These are phyloP conservation scores for Paramyrothecium roridum DNA, from an alignment of 2,329 filamentous ascomycete species.

Conservation along the genomic window DNA sequence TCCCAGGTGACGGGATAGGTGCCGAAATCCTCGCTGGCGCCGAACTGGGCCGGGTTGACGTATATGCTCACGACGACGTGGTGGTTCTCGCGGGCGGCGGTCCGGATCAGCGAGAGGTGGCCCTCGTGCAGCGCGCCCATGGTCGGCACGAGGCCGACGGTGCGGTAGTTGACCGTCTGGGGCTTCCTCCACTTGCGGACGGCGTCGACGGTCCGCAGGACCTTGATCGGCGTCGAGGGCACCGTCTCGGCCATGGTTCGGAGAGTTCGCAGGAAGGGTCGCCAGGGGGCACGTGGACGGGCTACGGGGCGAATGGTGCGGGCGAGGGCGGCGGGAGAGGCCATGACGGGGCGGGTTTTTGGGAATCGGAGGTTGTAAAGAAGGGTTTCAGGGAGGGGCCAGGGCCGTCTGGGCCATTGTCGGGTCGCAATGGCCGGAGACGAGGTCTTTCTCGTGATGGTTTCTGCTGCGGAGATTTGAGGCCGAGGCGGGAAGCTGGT, in stretches of 20 bases:
- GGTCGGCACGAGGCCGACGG: slow-evolving; percentile 86
- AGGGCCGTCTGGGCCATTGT: slow-evolving; percentile 23
- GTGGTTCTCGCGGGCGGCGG: slow-evolving; percentile 79
- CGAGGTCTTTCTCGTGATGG: slow-evolving; percentile 36
- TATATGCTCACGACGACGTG: slow-evolving; percentile 90
- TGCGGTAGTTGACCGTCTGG: slow-evolving; percentile 63
- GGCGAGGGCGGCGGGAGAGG: slow-evolving; percentile 5
- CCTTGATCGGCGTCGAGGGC: slow-evolving; percentile 56
- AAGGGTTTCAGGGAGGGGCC: slow-evolving; percentile 8
- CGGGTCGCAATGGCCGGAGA: slow-evolving; percentile 22
- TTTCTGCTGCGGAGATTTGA: slow-evolving; percentile 47
- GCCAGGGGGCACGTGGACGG: slow-evolving; percentile 10
- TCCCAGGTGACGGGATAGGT: slow-evolving; percentile 92
- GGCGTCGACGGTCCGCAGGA: slow-evolving; percentile 73
- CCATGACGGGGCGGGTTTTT: slow-evolving; percentile 8
- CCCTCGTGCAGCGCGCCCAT: slow-evolving; percentile 97
- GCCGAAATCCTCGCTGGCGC: slow-evolving; percentile 78
- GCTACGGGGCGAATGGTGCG: slow-evolving; percentile 2
- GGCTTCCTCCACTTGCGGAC: slow-evolving; percentile 68
- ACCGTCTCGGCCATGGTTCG: slow-evolving; percentile 39
- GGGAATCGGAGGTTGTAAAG: slow-evolving; percentile 3
- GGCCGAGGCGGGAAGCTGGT: slow-evolving; percentile 18
- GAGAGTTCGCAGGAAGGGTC: slow-evolving; percentile 14
- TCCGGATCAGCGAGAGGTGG: slow-evolving; percentile 80
- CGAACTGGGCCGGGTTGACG: slow-evolving; percentile 96